Base-by-base conservation (phyloP, 1,284 basidiomycete species). In the Irpex lacteus region DNA sequence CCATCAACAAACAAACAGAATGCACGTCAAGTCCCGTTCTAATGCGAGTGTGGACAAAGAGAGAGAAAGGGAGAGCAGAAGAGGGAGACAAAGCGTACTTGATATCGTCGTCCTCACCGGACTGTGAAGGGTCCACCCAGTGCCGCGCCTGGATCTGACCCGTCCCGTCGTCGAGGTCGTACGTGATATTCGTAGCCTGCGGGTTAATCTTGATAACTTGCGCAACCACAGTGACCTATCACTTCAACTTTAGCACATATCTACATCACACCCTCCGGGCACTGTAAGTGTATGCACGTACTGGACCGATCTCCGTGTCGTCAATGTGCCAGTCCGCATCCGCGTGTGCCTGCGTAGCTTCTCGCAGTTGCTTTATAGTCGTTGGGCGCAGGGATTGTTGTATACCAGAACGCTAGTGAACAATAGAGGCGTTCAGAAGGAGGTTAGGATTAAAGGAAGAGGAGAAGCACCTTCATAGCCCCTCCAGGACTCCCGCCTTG, bases 291-390 rank as follows among this genome's bases (percentile, higher is more conserved):
- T 34, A 34, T 47, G 18, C 1, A 77, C 82, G 64, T 67, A 94
- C 94, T 75, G 95, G 92, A 60, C 90, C 90, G 63, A 97, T 81
- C 67, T 97, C 94, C 4, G 83, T 78, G 19, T 88, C 89, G 67
- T 96, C 95, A 57, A 98, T 84, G 62, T 82, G 83, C 85, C 95
- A 96, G 60, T 96, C 94, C 1, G 94, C 90, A 69, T 98, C 96
- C 0, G 90, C 82, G 73, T 98, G 94, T 5, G 89, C 83, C 78
- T 98, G 95, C 38, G 81, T 82, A 2, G 96, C 93, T 67, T 86
- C 85, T 57, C 83, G 71, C 58, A 98, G 82, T 75, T 98, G 95
- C 61, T 89, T 85, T 69, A 96, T 84, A 3, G 94, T 97, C 55
- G 98, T 85, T 4, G 97, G 95, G 55, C 96, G 87, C 32, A 98